Evolutionary conservation across 106 monocot genomes (phyloP), one percentile per base, ranked within the genome.

Genomic region (Amphibolis antarctica): DNA sequence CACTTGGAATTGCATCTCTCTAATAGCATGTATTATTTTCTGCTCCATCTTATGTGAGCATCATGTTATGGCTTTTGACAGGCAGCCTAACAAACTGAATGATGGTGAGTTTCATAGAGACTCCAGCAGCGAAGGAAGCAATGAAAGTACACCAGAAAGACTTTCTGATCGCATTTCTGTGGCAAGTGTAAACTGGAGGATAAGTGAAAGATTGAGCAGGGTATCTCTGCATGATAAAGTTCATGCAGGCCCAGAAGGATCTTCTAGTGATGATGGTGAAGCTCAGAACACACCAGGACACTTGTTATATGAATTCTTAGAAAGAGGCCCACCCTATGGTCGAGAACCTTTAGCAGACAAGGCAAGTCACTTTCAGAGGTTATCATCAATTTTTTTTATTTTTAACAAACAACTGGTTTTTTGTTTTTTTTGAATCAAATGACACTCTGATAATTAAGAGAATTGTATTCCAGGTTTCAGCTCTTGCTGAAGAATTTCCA

Each of bases 321-420:
- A 82, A 70, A 78, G 71, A 66, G 78, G 83, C 42, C 67, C 78
- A 46, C 93, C 93, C 28, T 79, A 81, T 76, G 74, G 74, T 45
- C 71, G 93, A 69, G 93, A 85, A 70, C 93, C 93, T 26, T 71
- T 93, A 28, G 71, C 85, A 46, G 75, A 86, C 70, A 93, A 93
- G 88, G 93, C 69, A 69, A 59, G 76, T 53, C 18, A 42, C 23
- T 25, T 47, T 10, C 13, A 30, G 46, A 62, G 36, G 46, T 21
- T 7, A 42, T 9, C 56, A n/a, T 43, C 42, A 1, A 24, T 43
- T 7, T 1, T 5, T 5, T 71, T n/a, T 42, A 12, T 17, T 60
- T 61, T 24, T 26, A 24, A 13, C 20, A 7, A 55, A 17, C 13
- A 5, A 43, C 19, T 21, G 22, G 28, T 61, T 0, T 60, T 7